A percentile compares a stretch with the other conserved stretches of the same genome.
These are phyloP conservation scores for Anaeramoeba flamelloides DNA, from an alignment of 78 protist species.

Conservation along the genomic window DNA sequence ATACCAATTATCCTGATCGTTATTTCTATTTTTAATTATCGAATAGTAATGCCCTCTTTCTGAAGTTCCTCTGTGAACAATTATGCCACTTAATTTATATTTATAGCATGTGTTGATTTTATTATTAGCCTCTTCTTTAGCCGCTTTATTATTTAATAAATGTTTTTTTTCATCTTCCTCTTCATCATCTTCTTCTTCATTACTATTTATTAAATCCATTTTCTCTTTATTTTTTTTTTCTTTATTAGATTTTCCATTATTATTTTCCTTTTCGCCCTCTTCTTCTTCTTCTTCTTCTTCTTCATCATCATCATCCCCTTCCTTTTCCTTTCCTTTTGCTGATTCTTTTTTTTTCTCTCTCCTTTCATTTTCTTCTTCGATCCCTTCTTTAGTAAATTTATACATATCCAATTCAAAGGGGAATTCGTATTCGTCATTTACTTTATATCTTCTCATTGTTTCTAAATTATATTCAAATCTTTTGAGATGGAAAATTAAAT, in stretches of 20 bases:
- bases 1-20: background rate
- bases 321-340: too few species aligned
- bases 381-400: background rate
- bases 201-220: too few species aligned
- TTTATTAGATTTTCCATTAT: background rate
- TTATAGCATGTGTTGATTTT: background rate
- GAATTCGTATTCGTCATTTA: background rate
- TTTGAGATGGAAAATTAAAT: background rate
- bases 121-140: too few species aligned
- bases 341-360: too few species aligned
- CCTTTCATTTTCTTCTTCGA: background rate
- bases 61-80: background rate
- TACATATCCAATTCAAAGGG: background rate
- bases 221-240: too few species aligned
- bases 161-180: too few species aligned
- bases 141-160: too few species aligned
- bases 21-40: background rate
- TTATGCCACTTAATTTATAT: background rate
- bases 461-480: background rate
- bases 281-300: background rate
- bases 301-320: background rate
- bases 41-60: background rate
- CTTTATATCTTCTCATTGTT: background rate
- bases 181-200: too few species aligned
- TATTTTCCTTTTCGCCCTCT: background rate